Evolutionary conservation across 2,329 filamentous ascomycete genomes (phyloP).

Genomic region (Clonostachys rosea): DNA sequence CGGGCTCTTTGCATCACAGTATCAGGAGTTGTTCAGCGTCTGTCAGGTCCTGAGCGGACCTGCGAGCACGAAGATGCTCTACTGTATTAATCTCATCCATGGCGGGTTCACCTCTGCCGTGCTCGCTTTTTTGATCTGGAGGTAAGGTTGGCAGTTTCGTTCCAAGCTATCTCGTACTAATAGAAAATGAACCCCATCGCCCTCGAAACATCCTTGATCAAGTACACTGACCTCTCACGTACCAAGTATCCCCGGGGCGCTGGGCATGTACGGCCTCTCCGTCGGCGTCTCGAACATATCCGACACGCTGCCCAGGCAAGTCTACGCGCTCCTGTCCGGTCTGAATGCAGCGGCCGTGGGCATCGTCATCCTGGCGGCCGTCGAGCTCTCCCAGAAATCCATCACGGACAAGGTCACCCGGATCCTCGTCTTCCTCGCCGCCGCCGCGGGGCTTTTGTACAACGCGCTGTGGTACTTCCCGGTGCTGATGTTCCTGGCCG

Average conservation of each 20-base stretch:
- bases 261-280: slow-evolving; percentile 66
- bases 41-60: slow-evolving; percentile 65
- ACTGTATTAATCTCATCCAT: slow-evolving; percentile 62
- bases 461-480: slow-evolving; percentile 76
- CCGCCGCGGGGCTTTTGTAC: slow-evolving; percentile 62
- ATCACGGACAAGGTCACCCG: slow-evolving; percentile 61
- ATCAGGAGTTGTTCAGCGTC: slow-evolving; percentile 68
- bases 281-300: slow-evolving; percentile 59
- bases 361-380: slow-evolving; percentile 65
- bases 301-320: slow-evolving; percentile 52
- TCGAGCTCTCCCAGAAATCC: slow-evolving; percentile 62
- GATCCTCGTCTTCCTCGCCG: slow-evolving; percentile 59
- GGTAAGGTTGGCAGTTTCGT: slow-evolving; percentile 23
- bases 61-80: slow-evolving; percentile 66
- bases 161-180: not conserved
- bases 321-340: slow-evolving; percentile 66
- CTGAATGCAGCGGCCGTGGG: slow-evolving; percentile 70
- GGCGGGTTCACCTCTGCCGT: slow-evolving; percentile 54
- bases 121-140: slow-evolving; percentile 60
- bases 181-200: not conserved
- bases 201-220: too few relatives aligned
- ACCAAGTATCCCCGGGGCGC: slow-evolving; percentile 58
- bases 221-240: not conserved
- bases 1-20: slow-evolving; percentile 33
- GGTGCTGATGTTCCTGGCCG: slow-evolving; percentile 52